Conservation (phyloP, 495 filamentous ascomycete genomes). For the Tetracladium setigerum region DNA sequence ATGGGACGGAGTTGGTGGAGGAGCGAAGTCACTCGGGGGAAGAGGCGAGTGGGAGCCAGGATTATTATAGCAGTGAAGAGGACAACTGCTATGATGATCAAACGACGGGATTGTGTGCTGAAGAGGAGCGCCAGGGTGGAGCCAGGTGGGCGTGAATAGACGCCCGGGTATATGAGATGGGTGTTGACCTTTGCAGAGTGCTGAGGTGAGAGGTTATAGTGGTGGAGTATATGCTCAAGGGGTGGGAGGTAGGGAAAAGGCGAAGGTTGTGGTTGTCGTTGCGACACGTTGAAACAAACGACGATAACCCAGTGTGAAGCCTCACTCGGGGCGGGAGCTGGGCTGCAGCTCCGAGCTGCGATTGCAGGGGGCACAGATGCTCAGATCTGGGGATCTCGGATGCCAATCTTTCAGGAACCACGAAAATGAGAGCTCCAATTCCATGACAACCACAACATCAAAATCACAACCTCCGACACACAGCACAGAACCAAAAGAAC, state of each 20-base stretch:
- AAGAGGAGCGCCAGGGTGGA: slow-evolving; percentile 35
- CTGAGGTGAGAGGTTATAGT: neutral
- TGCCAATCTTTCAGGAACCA: neutral
- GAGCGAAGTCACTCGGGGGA: slow-evolving; percentile 55
- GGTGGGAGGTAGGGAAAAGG: neutral
- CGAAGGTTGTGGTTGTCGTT: neutral
- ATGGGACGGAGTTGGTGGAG: slow-evolving; percentile 33
- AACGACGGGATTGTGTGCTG: slow-evolving; percentile 8
- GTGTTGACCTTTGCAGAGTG: slow-evolving; percentile 16
- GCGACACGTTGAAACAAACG: too few species aligned
- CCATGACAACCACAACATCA: too few species aligned
- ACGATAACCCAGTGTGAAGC: neutral
- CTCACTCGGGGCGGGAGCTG: neutral
- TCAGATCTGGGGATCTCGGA: neutral
- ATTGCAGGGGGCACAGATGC: neutral
- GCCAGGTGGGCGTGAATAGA: slow-evolving; percentile 7
- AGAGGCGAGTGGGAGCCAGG: slow-evolving; percentile 65
- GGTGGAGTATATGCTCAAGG: neutral
- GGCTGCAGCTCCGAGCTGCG: neutral
- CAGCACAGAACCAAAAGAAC: neutral
- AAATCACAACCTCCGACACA: neutral
- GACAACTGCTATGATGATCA: slow-evolving; percentile 41
- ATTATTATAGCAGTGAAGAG: slow-evolving; percentile 58
- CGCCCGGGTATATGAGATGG: slow-evolving; percentile 6
- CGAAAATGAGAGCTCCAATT: neutral